Conservation (phyloP, 345 rosid species). For the Passiflora organensis region DNA sequence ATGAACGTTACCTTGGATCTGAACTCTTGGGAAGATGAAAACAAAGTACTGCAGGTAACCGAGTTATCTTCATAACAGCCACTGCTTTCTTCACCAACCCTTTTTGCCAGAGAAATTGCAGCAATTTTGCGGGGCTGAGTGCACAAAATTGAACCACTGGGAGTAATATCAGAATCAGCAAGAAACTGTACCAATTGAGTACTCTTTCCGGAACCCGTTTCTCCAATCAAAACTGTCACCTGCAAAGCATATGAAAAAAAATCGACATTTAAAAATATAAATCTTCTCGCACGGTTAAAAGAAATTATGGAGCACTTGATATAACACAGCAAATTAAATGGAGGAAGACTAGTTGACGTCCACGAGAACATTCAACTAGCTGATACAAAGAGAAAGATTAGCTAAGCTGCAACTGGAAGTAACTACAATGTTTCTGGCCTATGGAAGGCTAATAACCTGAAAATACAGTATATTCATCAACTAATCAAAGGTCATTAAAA, state of each 20-base stretch:
- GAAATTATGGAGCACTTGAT: neutral
- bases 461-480: too few relatives aligned
- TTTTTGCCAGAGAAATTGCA: slow-evolving; percentile 59
- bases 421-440: neutral
- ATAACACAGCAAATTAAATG: neutral
- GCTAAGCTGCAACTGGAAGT: neutral
- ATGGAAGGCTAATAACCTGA: too few relatives aligned
- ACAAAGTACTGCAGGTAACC: slow-evolving; percentile 47
- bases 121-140: slow-evolving; percentile 92
- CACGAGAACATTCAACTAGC: neutral
- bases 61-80: slow-evolving; percentile 59
- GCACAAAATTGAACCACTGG: slow-evolving; percentile 57
- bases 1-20: slow-evolving; percentile 57
- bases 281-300: too few relatives aligned
- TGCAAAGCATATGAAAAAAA: slow-evolving; percentile 24
- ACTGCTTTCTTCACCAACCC: slow-evolving; percentile 71
- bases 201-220: slow-evolving; percentile 96
- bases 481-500: neutral
- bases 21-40: slow-evolving; percentile 50
- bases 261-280: neutral
- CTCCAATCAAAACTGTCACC: slow-evolving; percentile 76
- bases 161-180: slow-evolving; percentile 72
- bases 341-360: neutral
- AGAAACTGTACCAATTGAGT: slow-evolving; percentile 90
- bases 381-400: neutral